phyloP scores from a whole-genome alignment of 2,329 filamentous ascomycete species.

The Ceratocystis cacaofunesta region DNA sequence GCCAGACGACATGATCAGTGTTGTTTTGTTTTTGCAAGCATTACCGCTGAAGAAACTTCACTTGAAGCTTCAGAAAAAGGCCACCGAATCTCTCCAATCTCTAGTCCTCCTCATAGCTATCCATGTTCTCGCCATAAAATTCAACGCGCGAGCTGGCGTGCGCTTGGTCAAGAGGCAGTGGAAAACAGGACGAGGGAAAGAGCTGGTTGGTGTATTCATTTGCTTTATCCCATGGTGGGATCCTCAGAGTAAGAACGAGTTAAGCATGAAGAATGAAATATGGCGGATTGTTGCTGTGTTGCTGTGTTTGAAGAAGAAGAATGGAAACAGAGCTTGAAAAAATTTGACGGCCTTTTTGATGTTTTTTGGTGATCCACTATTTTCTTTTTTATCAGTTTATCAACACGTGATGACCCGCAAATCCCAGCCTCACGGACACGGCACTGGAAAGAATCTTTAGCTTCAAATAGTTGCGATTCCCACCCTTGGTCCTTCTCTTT shows the following conservation, averaged over 20 bases:
- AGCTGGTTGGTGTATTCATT: not conserved
- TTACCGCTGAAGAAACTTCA: not conserved
- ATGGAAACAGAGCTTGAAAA: slow-evolving; percentile 10
- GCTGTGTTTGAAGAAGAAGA: slow-evolving; percentile 6
- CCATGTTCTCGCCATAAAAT: not conserved
- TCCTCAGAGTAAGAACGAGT: not conserved
- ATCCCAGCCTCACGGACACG: not conserved
- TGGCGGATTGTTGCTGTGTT: not conserved
- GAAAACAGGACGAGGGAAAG: not conserved
- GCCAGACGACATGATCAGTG: not conserved
- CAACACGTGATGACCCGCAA: not conserved
- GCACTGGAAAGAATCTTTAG: not conserved
- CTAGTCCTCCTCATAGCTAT: not conserved
- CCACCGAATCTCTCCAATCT: not conserved
- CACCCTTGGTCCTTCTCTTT: slow-evolving; percentile 16
- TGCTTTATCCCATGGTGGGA: not conserved
- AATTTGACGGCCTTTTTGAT: not conserved
- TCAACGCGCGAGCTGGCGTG: not conserved
- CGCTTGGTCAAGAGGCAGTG: not conserved
- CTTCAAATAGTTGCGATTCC: slow-evolving; percentile 9
- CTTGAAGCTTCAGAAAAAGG: not conserved
- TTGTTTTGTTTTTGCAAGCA: no score
- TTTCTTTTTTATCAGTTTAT: not conserved
- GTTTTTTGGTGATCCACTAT: not conserved
- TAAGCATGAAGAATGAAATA: not conserved